Evolutionary conservation across 345 rosid genomes (phyloP).

Genomic region (Microthlaspi erraticum): DNA sequence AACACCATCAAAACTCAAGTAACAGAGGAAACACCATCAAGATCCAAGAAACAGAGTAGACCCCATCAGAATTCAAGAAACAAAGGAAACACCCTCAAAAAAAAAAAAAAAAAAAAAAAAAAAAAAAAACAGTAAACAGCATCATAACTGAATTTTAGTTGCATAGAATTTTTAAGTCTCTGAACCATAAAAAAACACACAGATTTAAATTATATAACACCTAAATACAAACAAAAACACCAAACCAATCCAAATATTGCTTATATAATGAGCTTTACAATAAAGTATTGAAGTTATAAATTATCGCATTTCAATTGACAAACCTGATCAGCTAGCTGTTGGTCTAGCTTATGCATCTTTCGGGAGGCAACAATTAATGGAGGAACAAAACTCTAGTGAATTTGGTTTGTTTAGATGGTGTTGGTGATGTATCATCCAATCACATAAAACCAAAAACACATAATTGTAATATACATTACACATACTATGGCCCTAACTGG

Average conservation of each 20-base stretch:
- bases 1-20: slow-evolving; percentile 34
- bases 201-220: not conserved
- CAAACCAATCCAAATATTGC: not conserved
- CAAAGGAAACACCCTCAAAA: too few relatives aligned
- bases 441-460: too few relatives aligned
- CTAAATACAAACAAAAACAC: not conserved
- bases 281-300: too few relatives aligned
- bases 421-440: slow-evolving; percentile 94
- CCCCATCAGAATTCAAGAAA: too few relatives aligned
- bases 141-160: slow-evolving; percentile 9
- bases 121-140: too few relatives aligned
- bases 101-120: too few relatives aligned
- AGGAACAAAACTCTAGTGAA: slow-evolving; percentile 90
- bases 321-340: slow-evolving; percentile 95
- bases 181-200: not conserved
- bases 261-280: not conserved
- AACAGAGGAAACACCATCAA: too few relatives aligned
- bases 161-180: too few relatives aligned
- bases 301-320: too few relatives aligned
- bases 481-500: too few relatives aligned
- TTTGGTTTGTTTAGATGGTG: slow-evolving; percentile 63
- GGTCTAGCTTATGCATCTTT: slow-evolving; percentile 87
- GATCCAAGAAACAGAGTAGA: too few relatives aligned
- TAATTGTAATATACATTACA: too few relatives aligned
- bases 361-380: slow-evolving; percentile 81